A percentile compares a stretch with the other conserved stretches of the same genome.
Conservation (phyloP, 2,329 filamentous ascomycete genomes). For the Sclerotinia subarctica region DNA sequence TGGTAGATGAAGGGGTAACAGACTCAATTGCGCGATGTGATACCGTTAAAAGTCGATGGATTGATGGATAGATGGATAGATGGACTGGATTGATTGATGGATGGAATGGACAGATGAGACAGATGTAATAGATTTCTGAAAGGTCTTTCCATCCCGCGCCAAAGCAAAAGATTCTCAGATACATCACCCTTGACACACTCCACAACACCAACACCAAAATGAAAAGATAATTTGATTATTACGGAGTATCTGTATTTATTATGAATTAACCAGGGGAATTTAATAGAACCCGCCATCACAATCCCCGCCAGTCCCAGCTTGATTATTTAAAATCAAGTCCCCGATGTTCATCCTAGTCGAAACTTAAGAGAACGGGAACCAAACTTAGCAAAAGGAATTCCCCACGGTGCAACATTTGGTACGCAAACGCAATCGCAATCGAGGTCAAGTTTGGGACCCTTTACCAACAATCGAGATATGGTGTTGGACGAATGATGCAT, state of each 20-base stretch:
- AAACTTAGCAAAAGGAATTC: conserved; percentile 7
- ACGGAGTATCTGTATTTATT: too few species aligned
- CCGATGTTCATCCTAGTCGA: background rate
- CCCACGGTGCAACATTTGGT: background rate
- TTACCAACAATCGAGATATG: background rate
- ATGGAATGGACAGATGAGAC: background rate
- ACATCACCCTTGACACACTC: background rate
- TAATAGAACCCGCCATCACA: background rate
- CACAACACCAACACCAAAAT: background rate
- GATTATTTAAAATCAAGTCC: conserved; percentile 3
- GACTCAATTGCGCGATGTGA: conserved; percentile 14
- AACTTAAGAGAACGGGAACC: background rate
- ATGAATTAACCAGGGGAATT: background rate
- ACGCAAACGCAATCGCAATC: background rate
- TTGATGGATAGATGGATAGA: too few species aligned
- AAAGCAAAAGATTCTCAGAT: background rate
- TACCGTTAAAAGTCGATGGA: background rate
- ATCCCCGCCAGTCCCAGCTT: conserved; percentile 3
- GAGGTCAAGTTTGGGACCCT: background rate
- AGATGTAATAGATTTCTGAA: background rate
- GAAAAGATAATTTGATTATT: background rate
- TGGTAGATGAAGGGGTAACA: conserved; percentile 6
- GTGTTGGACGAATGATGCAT: background rate
- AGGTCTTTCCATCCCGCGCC: background rate
- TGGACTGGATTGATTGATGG: too few species aligned